Conservation (phyloP, 176 grass and related monocot species). For the Saccharum spontaneum region DNA sequence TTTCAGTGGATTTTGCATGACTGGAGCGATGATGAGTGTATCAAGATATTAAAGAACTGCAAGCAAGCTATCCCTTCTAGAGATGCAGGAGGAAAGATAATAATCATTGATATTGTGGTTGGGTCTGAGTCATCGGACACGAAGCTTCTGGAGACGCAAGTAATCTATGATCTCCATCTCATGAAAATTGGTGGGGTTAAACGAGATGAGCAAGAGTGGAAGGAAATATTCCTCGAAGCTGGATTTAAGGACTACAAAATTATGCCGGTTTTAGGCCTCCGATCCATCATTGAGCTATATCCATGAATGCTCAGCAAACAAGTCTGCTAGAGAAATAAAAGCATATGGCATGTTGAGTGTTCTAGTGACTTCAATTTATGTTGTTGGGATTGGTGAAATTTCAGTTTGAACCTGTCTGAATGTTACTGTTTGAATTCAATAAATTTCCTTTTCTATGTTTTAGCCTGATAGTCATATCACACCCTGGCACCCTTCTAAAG, state of each 20-base stretch:
- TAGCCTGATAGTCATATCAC: too few relatives aligned
- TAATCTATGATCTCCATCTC: too few relatives aligned
- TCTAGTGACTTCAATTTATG: background rate
- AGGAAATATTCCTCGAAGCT: too few relatives aligned
- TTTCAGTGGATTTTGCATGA: conserved; percentile 46
- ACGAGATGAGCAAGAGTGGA: too few relatives aligned
- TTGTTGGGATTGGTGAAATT: background rate
- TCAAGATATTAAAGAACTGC: conserved; percentile 41
- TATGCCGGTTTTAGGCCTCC: conserved; percentile 15
- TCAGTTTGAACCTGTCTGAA: background rate
- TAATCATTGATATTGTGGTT: too few relatives aligned
- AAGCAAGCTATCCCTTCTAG: conserved; percentile 39
- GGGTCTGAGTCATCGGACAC: too few relatives aligned
- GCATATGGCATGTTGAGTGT: too few relatives aligned
- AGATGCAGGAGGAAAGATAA: too few relatives aligned
- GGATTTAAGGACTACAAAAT: conserved; percentile 37
- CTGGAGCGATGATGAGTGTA: conserved; percentile 44
- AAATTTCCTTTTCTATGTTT: background rate
- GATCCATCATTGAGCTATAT: conserved; percentile 42
- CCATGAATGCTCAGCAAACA: background rate
- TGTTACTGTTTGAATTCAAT: background rate
- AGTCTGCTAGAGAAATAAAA: background rate
- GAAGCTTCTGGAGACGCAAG: too few relatives aligned
- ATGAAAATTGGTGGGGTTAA: too few relatives aligned
- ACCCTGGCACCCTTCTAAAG: too few relatives aligned